Evolutionary conservation across 805 yeast genomes (phyloP).

Genomic region (Ogataea minuta): DNA sequence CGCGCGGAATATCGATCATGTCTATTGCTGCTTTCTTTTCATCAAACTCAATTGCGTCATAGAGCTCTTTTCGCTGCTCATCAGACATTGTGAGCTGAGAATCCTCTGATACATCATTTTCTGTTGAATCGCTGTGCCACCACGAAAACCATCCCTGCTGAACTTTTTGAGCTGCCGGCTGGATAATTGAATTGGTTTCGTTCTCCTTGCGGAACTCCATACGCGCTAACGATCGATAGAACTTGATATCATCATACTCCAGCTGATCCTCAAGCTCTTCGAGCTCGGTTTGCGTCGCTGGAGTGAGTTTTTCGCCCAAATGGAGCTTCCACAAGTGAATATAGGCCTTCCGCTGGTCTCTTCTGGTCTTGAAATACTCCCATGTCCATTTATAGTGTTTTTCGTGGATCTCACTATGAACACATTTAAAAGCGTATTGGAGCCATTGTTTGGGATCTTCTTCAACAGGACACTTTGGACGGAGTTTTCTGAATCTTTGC

Average conservation of each 20-base stretch:
- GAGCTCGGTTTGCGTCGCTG: constrained; percentile 39
- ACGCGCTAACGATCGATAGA: constrained; percentile 80
- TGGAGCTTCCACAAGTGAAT: constrained; percentile 64
- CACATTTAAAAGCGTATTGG: constrained; percentile 72
- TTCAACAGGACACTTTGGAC: constrained; percentile 54
- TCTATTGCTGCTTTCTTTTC: constrained; percentile 54
- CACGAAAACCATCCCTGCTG: constrained; percentile 63
- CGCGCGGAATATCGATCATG: constrained; percentile 67
- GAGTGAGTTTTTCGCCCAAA: constrained; percentile 36
- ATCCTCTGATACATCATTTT: constrained; percentile 17
- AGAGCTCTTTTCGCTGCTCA: constrained; percentile 84
- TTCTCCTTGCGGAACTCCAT: constrained; percentile 58
- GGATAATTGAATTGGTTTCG: constrained; percentile 19
- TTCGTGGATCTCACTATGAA: constrained; percentile 77
- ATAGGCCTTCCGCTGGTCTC: constrained; percentile 71
- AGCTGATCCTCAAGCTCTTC: constrained; percentile 56
- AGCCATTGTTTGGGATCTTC: constrained; percentile 84
- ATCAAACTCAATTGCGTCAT: constrained; percentile 90
- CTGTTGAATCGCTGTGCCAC: constrained; percentile 48
- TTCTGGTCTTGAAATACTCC: constrained; percentile 69
- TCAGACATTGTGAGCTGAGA: constrained; percentile 61
- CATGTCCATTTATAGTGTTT: constrained; percentile 82
- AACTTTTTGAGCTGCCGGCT: constrained; percentile 7
- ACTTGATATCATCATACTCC: constrained; percentile 74
- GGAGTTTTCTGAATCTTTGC: constrained; percentile 63